A percentile compares a stretch with the other conserved stretches of the same genome.
phyloP scores from a whole-genome alignment of 176 grass and related monocot species.

The Cocos nucifera region DNA sequence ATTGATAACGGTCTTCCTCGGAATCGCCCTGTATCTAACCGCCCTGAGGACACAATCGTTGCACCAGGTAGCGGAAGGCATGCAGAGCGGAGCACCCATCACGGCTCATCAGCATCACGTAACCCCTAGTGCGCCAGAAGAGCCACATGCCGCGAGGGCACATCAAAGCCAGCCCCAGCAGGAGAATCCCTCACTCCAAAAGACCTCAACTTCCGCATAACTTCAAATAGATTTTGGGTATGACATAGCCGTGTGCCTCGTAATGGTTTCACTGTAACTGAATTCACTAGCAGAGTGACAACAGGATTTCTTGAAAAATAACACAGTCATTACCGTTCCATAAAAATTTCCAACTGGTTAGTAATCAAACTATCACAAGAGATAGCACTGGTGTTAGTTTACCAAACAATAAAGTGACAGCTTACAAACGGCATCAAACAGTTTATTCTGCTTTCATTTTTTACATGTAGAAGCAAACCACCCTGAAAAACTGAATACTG shows the following conservation, averaged over 20 bases:
- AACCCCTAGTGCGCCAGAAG: constrained; percentile 22
- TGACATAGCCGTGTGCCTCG: too few relatives aligned
- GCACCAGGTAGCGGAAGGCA: constrained; percentile 27
- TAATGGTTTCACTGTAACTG: too few relatives aligned
- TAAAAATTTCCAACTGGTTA: constrained; percentile 7
- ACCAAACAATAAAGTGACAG: constrained; percentile 15
- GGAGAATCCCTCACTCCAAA: constrained; percentile 12
- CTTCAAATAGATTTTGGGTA: too few relatives aligned
- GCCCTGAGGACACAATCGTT: constrained; percentile 37
- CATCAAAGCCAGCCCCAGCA: constrained; percentile 15
- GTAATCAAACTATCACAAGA: constrained; percentile 14
- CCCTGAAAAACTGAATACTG: background rate
- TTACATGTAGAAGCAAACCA: constrained; percentile 29
- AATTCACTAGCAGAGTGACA: too few relatives aligned
- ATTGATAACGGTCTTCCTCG: constrained; percentile 64
- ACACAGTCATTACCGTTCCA: too few relatives aligned
- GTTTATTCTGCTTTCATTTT: constrained; percentile 26
- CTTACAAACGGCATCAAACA: constrained; percentile 19
- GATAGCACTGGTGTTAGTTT: constrained; percentile 34
- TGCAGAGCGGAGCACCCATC: constrained; percentile 8
- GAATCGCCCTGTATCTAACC: constrained; percentile 66
- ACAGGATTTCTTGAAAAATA: too few relatives aligned
- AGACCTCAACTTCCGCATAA: constrained; percentile 33
- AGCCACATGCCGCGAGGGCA: constrained; percentile 10
- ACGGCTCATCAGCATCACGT: constrained; percentile 3